Evolutionary conservation across 805 yeast species (phyloP).

Genomic region (Helenozyma rhizophorensis): DNA sequence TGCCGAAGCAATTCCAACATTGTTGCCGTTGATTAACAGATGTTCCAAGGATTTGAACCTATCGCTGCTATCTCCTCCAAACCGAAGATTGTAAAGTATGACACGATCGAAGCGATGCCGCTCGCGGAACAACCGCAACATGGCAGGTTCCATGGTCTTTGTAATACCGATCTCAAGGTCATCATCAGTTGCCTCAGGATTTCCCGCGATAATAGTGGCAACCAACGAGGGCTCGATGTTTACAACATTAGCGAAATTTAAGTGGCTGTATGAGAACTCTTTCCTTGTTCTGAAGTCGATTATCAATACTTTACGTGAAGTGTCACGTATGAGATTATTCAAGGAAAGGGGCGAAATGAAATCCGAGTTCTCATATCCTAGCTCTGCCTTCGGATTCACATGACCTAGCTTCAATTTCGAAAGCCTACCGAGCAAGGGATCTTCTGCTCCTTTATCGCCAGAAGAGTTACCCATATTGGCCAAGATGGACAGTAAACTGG

Average conservation of each 20-base stretch:
- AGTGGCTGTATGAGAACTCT: conserved; percentile 61
- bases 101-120: conserved; percentile 58
- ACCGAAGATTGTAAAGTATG: conserved; percentile 56
- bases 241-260: conserved; percentile 52
- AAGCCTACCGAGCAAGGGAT: background rate
- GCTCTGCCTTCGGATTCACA: background rate
- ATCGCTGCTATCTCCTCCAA: conserved; percentile 24
- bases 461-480: background rate
- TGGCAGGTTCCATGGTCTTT: conserved; percentile 51
- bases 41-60: conserved; percentile 34
- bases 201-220: conserved; percentile 15
- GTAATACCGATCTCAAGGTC: conserved; percentile 64
- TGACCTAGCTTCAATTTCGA: background rate
- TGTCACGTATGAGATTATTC: conserved; percentile 6
- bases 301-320: conserved; percentile 38
- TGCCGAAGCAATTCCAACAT: conserved; percentile 37
- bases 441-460: too few relatives aligned
- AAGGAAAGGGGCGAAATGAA: conserved; percentile 9
- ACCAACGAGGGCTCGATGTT: conserved; percentile 64
- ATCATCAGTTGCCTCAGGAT: conserved; percentile 45
- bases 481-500: conserved; percentile 1
- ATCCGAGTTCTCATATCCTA: conserved; percentile 2
- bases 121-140: conserved; percentile 47
- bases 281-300: conserved; percentile 67
- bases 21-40: conserved; percentile 30